Evolutionary conservation across 495 filamentous ascomycete species (phyloP), one percentile per base, ranked within the genome.

Genomic region (Thermochaetoides thermophila): DNA sequence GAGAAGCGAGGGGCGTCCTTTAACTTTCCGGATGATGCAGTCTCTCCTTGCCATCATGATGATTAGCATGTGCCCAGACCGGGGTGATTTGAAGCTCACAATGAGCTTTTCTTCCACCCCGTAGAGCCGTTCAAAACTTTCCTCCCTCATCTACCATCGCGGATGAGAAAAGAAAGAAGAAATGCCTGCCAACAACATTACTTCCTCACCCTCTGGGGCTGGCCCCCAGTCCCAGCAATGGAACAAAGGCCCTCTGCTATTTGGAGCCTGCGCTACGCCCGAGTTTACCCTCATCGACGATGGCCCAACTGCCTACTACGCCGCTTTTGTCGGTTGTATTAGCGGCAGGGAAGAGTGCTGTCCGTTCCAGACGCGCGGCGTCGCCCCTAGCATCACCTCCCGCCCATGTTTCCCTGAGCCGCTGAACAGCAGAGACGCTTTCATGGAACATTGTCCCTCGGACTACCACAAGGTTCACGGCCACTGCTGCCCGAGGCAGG

Each of bases 401-500:
- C 0, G 4, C 1, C 5, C 8, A 5, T 15, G 17, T 0, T 48
- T 29, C 29, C 42, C 45, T 2, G 32, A 29, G 17, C 21, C 42
- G n/a, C 12, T 17, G 4, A 23, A 42, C 21, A 9, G 22, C 5
- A 21, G 31, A 8, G 42, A 42, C 14, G 42, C 35, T 0, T 16
- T 20, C 1, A 5, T 42, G 22, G 37, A 30, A 2, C 34, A 11
- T 7, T 51, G 48, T 32, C 33, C 48, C 12, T 11, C 18, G 2
- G 45, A 40, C 31, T 52, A 49, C 18, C 39, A 40, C 12, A 32
- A 42, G 1, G 25, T 42, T 3, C 42, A 37, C 22, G 40, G 38
- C 5, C 23, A 31, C n/a, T 52, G 48, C 18, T 52, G 45, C 23
- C 48, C 48, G 8, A 46, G 18, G 48, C 49, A 39, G 1, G 39